phyloP scores from a whole-genome alignment of 192 early-diverging fungal genomes.

The Coemansia sp. region DNA sequence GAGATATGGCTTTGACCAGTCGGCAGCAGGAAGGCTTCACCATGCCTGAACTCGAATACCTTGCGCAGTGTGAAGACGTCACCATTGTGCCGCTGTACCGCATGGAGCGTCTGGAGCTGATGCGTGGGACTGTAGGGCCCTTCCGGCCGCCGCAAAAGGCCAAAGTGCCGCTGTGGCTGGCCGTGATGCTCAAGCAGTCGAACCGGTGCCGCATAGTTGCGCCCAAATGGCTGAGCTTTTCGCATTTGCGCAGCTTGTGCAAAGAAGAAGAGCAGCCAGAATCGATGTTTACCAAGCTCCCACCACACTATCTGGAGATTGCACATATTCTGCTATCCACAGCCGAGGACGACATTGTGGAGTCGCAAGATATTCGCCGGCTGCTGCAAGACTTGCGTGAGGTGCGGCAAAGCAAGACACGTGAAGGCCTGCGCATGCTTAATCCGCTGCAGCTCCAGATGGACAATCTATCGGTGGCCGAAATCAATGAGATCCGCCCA shows the following conservation, averaged over 20 bases:
- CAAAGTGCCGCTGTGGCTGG: constrained; percentile 86
- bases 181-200: constrained; percentile 74
- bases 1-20: constrained; percentile 32
- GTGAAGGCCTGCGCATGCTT: constrained; percentile 63
- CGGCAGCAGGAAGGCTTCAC: constrained; percentile 58
- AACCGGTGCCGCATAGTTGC: constrained; percentile 77
- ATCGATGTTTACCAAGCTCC: constrained; percentile 68
- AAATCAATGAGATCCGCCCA: constrained; percentile 92
- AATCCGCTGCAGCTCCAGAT: constrained; percentile 73
- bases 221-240: constrained; percentile 79
- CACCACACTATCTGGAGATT: constrained; percentile 79
- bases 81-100: constrained; percentile 70
- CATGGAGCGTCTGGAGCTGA: constrained; percentile 70
- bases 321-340: constrained; percentile 74
- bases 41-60: constrained; percentile 81
- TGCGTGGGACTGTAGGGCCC: constrained; percentile 74
- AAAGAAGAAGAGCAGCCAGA: constrained; percentile 66
- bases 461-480: constrained; percentile 80
- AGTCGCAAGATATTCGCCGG: constrained; percentile 66
- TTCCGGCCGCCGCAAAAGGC: constrained; percentile 77
- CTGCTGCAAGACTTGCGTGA: constrained; percentile 85
- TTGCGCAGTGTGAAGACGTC: constrained; percentile 76
- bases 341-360: constrained; percentile 79
- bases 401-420: constrained; percentile 75
- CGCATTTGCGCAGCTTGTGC: constrained; percentile 61